Evolutionary conservation across 768 basidiomycete genomes (phyloP).

Genomic region (Dacryopinax spathularia): DNA sequence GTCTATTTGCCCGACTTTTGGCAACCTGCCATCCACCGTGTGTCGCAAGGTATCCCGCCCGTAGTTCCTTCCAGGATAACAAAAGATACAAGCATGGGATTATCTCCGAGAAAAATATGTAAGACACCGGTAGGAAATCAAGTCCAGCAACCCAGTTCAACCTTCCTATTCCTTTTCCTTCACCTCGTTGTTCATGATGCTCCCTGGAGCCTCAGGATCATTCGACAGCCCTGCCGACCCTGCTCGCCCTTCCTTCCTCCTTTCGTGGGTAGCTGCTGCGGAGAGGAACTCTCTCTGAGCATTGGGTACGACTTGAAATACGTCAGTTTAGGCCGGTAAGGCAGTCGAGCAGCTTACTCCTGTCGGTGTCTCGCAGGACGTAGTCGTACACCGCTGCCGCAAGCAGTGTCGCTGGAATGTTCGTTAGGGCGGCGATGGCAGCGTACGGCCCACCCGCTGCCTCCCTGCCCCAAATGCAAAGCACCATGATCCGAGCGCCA

Average conservation of each 20-base stretch:
- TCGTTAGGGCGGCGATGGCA: slow-evolving; percentile 49
- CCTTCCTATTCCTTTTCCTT: neutral
- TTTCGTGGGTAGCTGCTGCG: slow-evolving; percentile 9
- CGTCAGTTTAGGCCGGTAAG: neutral
- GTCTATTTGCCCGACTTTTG: no score
- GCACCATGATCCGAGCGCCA: slow-evolving; percentile 44
- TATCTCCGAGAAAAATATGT: no score
- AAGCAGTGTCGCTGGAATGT: slow-evolving; percentile 48
- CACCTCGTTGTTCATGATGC: neutral
- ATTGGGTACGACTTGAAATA: slow-evolving; percentile 7
- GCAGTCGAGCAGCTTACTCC: slow-evolving; percentile 22
- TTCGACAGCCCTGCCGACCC: neutral
- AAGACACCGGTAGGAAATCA: no score
- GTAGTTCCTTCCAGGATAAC: no score
- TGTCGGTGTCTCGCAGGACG: slow-evolving; percentile 43
- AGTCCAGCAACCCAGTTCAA: no score
- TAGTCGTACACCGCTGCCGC: slow-evolving; percentile 41
- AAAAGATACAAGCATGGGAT: no score
- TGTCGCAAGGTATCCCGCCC: no score
- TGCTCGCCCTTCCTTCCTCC: neutral
- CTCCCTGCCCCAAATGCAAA: slow-evolving; percentile 45
- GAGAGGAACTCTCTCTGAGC: slow-evolving; percentile 14
- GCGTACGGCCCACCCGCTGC: slow-evolving; percentile 44
- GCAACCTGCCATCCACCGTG: no score
- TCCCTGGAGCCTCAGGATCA: neutral